Evolutionary conservation across 169 alveolate genomes (phyloP).

Genomic region (Plasmodium cynomolgi): DNA sequence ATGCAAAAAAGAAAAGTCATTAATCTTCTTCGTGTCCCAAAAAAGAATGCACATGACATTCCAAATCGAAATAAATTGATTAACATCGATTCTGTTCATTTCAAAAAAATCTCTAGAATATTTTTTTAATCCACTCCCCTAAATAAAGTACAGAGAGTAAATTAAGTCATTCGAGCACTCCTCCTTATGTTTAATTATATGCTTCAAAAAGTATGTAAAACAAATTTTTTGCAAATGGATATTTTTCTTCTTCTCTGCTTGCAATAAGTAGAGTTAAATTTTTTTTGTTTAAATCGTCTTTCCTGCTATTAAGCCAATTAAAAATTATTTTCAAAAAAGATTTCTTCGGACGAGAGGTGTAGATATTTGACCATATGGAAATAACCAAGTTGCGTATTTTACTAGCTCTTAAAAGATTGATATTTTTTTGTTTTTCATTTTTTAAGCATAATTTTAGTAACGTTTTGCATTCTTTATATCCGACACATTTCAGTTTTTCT

Average conservation of each 20-base stretch:
- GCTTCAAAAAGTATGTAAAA: conserved; percentile 30
- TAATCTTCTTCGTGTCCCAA: conserved; percentile 63
- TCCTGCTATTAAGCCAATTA: conserved; percentile 61
- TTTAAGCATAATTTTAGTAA: conserved; percentile 42
- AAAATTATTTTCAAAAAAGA: conserved; percentile 28
- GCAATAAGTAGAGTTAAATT: conserved; percentile 33
- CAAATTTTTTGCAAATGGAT: conserved; percentile 12
- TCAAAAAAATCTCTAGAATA: conserved; percentile 22
- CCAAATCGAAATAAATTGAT: conserved; percentile 63
- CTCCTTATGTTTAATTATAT: conserved; percentile 47
- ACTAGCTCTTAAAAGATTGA: conserved; percentile 1
- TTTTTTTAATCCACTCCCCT: conserved; percentile 13
- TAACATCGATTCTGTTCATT: conserved; percentile 35
- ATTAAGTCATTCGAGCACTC: conserved; percentile 63
- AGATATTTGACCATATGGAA: conserved; percentile 53
- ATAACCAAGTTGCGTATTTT: conserved; percentile 33
- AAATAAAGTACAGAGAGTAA: conserved; percentile 34
- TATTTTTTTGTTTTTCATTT: conserved; percentile 29
- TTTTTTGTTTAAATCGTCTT: conserved; percentile 35
- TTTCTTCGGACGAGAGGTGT: conserved; percentile 43
- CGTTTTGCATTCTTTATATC: conserved; percentile 53
- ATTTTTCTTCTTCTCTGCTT: conserved; percentile 28
- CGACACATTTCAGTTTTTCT: conserved; percentile 26
- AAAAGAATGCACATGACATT: conserved; percentile 51
- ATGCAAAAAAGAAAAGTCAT: conserved; percentile 17